Evolutionary conservation across 148 eudicot species (phyloP).

Genomic region (Fallopia convolvulus): DNA sequence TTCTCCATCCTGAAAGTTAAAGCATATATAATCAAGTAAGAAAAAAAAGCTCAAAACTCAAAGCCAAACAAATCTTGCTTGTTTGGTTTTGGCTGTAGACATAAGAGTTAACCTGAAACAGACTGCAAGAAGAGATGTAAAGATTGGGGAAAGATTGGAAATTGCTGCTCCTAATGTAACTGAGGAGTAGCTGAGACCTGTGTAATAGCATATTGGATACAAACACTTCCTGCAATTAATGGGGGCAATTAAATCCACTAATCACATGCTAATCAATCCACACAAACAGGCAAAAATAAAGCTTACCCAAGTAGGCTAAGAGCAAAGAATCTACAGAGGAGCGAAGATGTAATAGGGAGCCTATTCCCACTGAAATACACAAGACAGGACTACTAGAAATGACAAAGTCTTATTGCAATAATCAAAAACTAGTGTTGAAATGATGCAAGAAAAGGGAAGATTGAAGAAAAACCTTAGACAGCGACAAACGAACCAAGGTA

Average conservation of each 20-base stretch:
- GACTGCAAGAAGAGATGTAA: not conserved
- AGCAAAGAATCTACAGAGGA: not conserved
- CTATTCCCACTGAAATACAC: not conserved
- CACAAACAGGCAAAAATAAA: not conserved
- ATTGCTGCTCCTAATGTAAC: not conserved
- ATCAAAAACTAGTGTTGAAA: not conserved
- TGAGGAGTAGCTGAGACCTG: not conserved
- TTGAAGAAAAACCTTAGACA: not conserved
- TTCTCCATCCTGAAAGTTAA: not conserved
- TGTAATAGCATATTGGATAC: not conserved
- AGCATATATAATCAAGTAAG: not conserved
- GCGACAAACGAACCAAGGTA: not conserved
- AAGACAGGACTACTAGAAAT: not conserved
- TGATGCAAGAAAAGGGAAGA: not conserved
- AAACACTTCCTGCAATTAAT: not conserved
- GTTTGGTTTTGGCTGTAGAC: too few relatives aligned
- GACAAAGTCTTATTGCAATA: not conserved
- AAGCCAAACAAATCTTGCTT: too few relatives aligned
- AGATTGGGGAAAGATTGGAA: conserved; percentile 6
- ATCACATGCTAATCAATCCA: not conserved
- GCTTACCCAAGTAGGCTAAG: conserved; percentile 3
- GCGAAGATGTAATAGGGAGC: not conserved
- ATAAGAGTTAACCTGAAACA: not conserved
- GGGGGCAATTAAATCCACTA: not conserved
- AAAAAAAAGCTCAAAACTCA: too few relatives aligned